These are phyloP conservation scores for Hypomyces perniciosus DNA, from an alignment of 2,329 filamentous ascomycete genomes.

Conservation along the genomic window DNA sequence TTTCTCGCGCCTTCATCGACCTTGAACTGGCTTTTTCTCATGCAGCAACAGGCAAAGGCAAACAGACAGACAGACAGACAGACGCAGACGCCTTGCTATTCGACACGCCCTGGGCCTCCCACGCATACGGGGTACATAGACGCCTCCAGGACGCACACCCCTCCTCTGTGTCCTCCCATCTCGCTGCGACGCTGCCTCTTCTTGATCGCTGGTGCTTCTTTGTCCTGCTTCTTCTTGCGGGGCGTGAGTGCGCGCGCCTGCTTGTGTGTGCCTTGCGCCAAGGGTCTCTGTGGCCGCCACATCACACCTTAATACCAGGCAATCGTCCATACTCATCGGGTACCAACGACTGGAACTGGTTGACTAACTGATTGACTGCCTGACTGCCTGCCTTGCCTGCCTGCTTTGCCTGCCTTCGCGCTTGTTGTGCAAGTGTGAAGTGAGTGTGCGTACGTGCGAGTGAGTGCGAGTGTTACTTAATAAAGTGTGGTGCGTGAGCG, in stretches of 20 bases:
- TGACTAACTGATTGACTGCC: background rate
- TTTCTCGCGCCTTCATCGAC: background rate
- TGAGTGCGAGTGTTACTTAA: background rate
- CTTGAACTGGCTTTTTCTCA: too few species aligned
- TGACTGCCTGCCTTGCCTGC: background rate
- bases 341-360: slow-evolving; percentile 13
- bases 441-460: background rate
- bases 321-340: slow-evolving; percentile 13
- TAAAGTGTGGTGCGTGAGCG: too few species aligned
- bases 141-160: background rate
- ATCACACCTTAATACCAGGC: slow-evolving; percentile 11
- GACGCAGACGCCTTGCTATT: background rate
- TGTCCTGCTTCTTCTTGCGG: slow-evolving; percentile 6
- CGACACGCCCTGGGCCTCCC: background rate
- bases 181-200: background rate
- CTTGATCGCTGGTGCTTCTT: slow-evolving; percentile 6
- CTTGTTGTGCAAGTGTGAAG: background rate
- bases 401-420: background rate
- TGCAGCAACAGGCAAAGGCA: background rate
- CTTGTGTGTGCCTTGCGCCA: slow-evolving; percentile 13
- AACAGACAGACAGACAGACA: background rate
- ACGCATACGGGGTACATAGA: background rate
- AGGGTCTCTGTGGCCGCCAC: slow-evolving; percentile 16
- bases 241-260: slow-evolving; percentile 12
- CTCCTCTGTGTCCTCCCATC: slow-evolving; percentile 3